phyloP scores from a whole-genome alignment of 139 green algal species.

The Closterium sp. region DNA sequence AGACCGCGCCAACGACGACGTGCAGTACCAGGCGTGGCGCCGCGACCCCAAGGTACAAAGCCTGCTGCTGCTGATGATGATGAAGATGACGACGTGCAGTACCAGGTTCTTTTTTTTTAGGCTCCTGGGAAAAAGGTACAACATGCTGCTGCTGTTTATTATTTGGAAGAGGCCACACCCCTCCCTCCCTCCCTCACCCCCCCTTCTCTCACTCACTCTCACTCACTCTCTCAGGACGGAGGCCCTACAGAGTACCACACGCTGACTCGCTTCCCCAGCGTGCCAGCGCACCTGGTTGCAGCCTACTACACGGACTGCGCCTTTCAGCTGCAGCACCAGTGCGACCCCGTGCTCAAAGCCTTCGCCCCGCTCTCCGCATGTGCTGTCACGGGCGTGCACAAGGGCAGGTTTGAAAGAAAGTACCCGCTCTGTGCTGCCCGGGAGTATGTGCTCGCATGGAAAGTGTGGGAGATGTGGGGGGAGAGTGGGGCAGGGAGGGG shows the following conservation, averaged over 20 bases:
- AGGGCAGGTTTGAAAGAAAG: constrained; percentile 42
- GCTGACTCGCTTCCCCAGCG: background rate
- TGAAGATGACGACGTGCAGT: no score
- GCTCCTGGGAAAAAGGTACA: no score
- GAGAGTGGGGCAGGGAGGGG: background rate
- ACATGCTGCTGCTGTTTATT: no score
- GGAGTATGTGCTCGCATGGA: constrained; percentile 38
- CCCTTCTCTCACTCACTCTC: no score
- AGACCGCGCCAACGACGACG: background rate
- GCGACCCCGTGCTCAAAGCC: background rate
- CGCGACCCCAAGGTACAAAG: background rate
- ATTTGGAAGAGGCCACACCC: no score
- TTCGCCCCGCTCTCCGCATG: background rate
- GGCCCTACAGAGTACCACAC: background rate
- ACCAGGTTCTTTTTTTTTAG: no score
- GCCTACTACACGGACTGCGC: background rate
- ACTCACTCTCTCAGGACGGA: background rate
- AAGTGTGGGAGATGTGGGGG: constrained; percentile 19
- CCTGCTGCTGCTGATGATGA: no score
- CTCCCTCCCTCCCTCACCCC: no score
- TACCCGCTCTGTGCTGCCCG: constrained; percentile 32
- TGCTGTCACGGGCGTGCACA: background rate
- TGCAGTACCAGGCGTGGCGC: background rate
- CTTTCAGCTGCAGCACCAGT: background rate
- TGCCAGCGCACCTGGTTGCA: background rate